Percentiles rank a stretch among this genome's conserved stretches.
phyloP scores from a whole-genome alignment of 768 basidiomycete genomes.

The Termitomyces sp. region DNA sequence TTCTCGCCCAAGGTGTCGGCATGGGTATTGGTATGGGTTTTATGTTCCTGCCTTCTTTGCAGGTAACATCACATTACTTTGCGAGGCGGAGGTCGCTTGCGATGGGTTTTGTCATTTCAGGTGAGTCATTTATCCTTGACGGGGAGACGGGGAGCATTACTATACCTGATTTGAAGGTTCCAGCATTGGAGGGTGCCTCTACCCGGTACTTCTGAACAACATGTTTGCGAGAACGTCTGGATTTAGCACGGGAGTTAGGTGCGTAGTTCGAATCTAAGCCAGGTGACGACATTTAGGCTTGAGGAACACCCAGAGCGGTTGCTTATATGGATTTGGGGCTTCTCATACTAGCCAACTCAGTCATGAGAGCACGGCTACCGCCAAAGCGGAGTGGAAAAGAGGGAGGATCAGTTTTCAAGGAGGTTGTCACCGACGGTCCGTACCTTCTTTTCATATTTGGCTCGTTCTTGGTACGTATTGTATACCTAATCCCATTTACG shows the following conservation, averaged over 20 bases:
- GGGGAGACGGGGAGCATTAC: not conserved
- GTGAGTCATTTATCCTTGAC: conserved; percentile 17
- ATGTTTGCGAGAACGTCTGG: conserved; percentile 30
- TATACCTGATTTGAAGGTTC: conserved; percentile 22
- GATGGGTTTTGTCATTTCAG: conserved; percentile 50
- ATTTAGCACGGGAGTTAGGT: conserved; percentile 40
- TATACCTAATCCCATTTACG: not conserved
- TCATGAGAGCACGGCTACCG: conserved; percentile 37
- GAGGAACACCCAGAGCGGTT: conserved; percentile 26
- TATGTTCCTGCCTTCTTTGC: conserved; percentile 46
- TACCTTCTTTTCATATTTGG: conserved; percentile 38
- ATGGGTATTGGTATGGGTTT: conserved; percentile 53
- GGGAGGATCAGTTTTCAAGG: conserved; percentile 20
- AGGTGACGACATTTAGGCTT: conserved; percentile 15
- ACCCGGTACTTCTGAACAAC: conserved; percentile 48
- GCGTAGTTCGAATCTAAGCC: conserved; percentile 15
- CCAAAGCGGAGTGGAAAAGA: conserved; percentile 17
- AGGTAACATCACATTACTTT: conserved; percentile 52
- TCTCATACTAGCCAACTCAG: conserved; percentile 34
- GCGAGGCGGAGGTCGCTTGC: conserved; percentile 39
- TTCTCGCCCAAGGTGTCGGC: conserved; percentile 50
- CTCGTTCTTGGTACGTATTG: conserved; percentile 26
- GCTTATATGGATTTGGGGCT: conserved; percentile 40
- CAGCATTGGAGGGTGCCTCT: conserved; percentile 44
- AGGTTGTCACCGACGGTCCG: conserved; percentile 33